phyloP scores from a whole-genome alignment of 2,329 filamentous ascomycete species.

The Fusarium heterosporum region DNA sequence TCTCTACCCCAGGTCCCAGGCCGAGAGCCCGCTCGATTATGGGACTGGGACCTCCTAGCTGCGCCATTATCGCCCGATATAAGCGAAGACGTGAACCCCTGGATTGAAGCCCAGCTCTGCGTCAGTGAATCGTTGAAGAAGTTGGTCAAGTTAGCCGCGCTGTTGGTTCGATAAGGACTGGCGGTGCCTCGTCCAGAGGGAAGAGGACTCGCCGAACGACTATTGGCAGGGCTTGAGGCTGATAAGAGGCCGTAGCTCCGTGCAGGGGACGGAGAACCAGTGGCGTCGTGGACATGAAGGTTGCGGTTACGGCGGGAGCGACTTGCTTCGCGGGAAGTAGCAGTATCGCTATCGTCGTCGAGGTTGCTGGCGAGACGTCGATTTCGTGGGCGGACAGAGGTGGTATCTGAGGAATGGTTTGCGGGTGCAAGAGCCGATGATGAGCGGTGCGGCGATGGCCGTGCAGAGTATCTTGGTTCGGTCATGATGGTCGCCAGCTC shows the following conservation, averaged over 20 bases:
- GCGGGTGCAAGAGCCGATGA: conserved; percentile 60
- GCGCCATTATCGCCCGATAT: conserved; percentile 47
- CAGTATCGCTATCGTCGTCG: conserved; percentile 44
- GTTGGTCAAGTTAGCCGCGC: conserved; percentile 53
- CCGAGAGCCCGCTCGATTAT: conserved; percentile 37
- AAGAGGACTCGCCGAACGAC: conserved; percentile 62
- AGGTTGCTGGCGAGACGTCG: conserved; percentile 57
- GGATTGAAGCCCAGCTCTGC: conserved; percentile 67
- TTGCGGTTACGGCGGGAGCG: conserved; percentile 39
- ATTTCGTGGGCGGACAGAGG: conserved; percentile 62
- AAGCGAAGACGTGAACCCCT: conserved; percentile 63
- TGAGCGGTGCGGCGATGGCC: conserved; percentile 54
- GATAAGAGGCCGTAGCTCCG: conserved; percentile 51
- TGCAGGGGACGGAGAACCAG: conserved; percentile 48
- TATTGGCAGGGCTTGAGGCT: conserved; percentile 53
- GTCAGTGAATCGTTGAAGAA: conserved; percentile 65
- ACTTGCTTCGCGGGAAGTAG: conserved; percentile 33
- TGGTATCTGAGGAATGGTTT: conserved; percentile 56
- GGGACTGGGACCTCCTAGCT: conserved; percentile 41
- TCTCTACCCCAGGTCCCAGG: conserved; percentile 37
- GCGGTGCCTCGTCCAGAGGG: conserved; percentile 55
- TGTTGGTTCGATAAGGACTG: conserved; percentile 48
- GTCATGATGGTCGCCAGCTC: conserved; percentile 54
- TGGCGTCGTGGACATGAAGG: conserved; percentile 25
- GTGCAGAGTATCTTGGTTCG: conserved; percentile 48